These are phyloP conservation scores for Populus alba DNA, from an alignment of 345 rosid genomes.

Conservation along the genomic window DNA sequence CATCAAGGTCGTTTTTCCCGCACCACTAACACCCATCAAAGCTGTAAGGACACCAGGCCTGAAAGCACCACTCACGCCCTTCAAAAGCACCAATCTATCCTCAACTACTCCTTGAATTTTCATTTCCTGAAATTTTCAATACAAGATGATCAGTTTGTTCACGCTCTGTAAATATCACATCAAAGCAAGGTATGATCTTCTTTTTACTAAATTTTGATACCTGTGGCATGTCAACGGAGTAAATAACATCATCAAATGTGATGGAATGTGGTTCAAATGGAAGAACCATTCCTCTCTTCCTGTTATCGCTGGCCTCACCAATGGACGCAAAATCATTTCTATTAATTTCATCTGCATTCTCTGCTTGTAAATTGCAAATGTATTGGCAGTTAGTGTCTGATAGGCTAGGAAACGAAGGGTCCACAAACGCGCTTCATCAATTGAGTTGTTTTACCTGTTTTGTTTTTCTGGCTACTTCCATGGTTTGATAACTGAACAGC, in stretches of 20 bases:
- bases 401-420: background rate
- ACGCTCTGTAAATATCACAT: background rate
- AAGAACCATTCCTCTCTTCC: slow-evolving; percentile 66
- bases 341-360: background rate
- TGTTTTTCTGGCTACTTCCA: background rate
- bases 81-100: slow-evolving; percentile 60
- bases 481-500: slow-evolving; percentile 12
- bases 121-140: slow-evolving; percentile 44
- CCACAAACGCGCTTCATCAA: background rate
- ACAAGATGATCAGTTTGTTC: background rate
- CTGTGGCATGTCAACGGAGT: slow-evolving; percentile 80
- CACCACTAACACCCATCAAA: slow-evolving; percentile 79
- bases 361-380: background rate
- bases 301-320: slow-evolving; percentile 12
- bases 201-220: slow-evolving; percentile 27
- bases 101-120: slow-evolving; percentile 53
- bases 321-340: background rate
- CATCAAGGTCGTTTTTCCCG: slow-evolving; percentile 85
- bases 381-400: background rate
- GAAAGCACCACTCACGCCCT: slow-evolving; percentile 74
- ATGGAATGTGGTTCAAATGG: slow-evolving; percentile 70
- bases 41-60: slow-evolving; percentile 86
- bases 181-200: background rate
- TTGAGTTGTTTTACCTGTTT: slow-evolving; percentile 7
- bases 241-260: slow-evolving; percentile 51